These are phyloP conservation scores for Neurospora hispaniola DNA, from an alignment of 495 filamentous ascomycete species.

Conservation along the genomic window DNA sequence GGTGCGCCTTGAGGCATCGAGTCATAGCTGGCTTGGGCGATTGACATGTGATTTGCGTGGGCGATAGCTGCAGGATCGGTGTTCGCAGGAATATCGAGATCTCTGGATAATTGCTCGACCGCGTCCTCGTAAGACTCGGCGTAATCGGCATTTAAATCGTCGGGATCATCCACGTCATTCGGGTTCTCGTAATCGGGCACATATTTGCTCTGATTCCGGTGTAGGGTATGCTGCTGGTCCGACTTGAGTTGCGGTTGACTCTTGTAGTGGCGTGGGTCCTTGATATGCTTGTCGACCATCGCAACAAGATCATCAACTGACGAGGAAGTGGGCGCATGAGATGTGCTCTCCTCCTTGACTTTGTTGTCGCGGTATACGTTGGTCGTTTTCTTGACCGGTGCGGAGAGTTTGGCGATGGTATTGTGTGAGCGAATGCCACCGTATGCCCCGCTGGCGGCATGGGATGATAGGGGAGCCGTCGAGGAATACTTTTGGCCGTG, in stretches of 20 bases:
- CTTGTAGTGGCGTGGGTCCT: constrained; percentile 32
- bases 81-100: constrained; percentile 2
- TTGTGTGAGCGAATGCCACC: not conserved
- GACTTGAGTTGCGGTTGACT: constrained; percentile 29
- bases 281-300: constrained; percentile 20
- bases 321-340: constrained; percentile 2
- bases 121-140: constrained; percentile 35
- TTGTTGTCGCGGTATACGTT: constrained; percentile 56
- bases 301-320: constrained; percentile 11
- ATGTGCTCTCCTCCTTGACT: constrained; percentile 10
- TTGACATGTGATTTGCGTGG: not conserved
- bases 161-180: constrained; percentile 13
- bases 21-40: constrained; percentile 3
- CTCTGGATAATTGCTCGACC: constrained; percentile 24
- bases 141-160: constrained; percentile 22
- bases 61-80: constrained; percentile 3
- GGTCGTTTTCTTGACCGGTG: constrained; percentile 43
- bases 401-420: not conserved
- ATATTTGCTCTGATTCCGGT: constrained; percentile 25
- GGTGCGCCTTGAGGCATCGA: not conserved
- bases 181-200: constrained; percentile 11
- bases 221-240: constrained; percentile 17
- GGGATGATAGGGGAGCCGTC: not conserved
- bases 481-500: constrained; percentile 7
- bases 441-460: not conserved